phyloP scores from a whole-genome alignment of 306 rosid species.

The Cicer pinnatifidum region DNA sequence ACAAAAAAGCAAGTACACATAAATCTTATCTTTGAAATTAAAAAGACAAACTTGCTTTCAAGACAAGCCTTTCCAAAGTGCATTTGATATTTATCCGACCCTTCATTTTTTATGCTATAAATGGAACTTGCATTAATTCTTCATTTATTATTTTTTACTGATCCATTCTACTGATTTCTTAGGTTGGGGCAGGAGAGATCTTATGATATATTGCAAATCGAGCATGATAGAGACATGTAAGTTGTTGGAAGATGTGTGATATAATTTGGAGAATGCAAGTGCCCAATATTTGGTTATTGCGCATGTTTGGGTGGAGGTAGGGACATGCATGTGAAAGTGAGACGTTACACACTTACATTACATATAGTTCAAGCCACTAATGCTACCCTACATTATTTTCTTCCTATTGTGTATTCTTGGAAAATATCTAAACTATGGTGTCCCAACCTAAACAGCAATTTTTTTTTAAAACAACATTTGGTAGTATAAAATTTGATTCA shows the following conservation, averaged over 20 bases:
- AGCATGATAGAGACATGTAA: slow-evolving; percentile 3
- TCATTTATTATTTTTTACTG: background rate
- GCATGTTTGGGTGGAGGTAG: slow-evolving; percentile 15
- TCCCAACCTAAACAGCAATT: background rate
- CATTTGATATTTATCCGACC: background rate
- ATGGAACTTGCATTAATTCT: background rate
- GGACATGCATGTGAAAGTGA: background rate
- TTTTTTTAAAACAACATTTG: too few relatives aligned
- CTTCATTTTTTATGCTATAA: slow-evolving; percentile 12
- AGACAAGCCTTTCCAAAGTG: background rate
- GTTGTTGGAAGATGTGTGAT: background rate
- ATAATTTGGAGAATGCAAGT: slow-evolving; percentile 1
- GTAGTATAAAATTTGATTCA: too few relatives aligned
- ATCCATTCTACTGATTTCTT: background rate
- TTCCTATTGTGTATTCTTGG: background rate
- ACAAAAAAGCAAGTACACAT: background rate
- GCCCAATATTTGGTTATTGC: slow-evolving; percentile 4
- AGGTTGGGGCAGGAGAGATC: slow-evolving; percentile 36
- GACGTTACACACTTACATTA: background rate
- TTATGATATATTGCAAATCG: slow-evolving; percentile 23
- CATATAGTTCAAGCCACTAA: slow-evolving; percentile 27
- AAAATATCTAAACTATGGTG: slow-evolving; percentile 41
- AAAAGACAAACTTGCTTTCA: background rate
- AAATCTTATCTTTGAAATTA: background rate
- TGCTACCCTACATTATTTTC: background rate